Base-by-base conservation (phyloP, 371 early-diverging fungal species). In the Lichtheimia hyalospora region DNA sequence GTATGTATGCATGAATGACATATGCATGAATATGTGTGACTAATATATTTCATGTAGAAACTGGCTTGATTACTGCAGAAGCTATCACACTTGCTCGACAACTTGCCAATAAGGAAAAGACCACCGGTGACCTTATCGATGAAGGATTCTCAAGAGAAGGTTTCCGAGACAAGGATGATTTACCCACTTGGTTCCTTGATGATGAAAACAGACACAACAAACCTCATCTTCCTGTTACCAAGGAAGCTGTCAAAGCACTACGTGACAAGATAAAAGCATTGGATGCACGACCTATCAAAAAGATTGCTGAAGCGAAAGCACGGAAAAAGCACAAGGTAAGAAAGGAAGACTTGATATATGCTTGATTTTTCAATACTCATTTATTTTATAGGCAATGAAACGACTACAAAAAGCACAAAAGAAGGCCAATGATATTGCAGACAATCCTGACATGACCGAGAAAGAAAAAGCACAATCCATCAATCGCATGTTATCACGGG, bases 251-350 rank as follows among this genome's bases (percentile, higher is more conserved):
- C 44, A 77, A 89, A 40, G 85, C 91, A 51, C 82, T 97, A 53
- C 76, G 83, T 63, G 90, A 92, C 40, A 86, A 89, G 57, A 80
- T 93, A 64, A 84, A 84, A 71, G 95, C 92, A 5, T 71, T 98
- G 60, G 90, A 97, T 75, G 96, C 96, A 12, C 92, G 96, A 41
- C 97, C 98, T 18, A 97, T 97, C 75, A 97, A 97, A 75, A 98
- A 97, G 88, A 90, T 97, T 34, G 93, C 92, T n/a, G 99, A 98
- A 80, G 98, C 99, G 52, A 97, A 96, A 83, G 95, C 93, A 41
- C 85, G 99, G 60, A 96, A 97, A 84, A 93, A 95, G 89, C 76
- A 90, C 70, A 85, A 78, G 68, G 34, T 34, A 28, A 28, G 28
- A 5, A 5, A n/a, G n/a, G n/a, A n/a, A n/a, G n/a, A 28, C 3